Evolutionary conservation across 192 early-diverging fungal genomes (phyloP), one percentile per base, ranked within the genome.

Genomic region (Fimicolochytrium jonesii): DNA sequence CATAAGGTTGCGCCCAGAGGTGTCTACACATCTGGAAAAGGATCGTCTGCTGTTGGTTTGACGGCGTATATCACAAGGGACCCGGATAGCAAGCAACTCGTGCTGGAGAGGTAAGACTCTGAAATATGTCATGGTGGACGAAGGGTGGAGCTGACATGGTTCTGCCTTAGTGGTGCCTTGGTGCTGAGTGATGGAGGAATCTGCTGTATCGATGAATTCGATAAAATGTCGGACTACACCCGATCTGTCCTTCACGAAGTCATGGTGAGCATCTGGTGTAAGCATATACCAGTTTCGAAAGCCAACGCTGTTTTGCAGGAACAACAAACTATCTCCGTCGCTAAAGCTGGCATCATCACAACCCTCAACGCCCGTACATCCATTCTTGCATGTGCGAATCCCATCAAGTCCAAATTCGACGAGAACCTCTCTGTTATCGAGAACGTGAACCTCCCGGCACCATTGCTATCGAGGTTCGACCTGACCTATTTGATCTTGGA

Each of bases 131-230:
- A 36, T 22, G 18, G 11, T 36, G 17, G 31, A 30, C 15, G 15
- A 55, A 55, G 9, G 33, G 10, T n/a, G n/a, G n/a, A n/a, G n/a
- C n/a, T n/a, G n/a, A n/a, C n/a, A n/a, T n/a, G n/a, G n/a, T n/a
- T n/a, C n/a, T n/a, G n/a, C 49, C 30, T 20, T 36, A 86, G 92
- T 67, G 95, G 95, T 76, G 95, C 95, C 0, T 72, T 98, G 35
- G 95, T 98, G 9, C 77, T 98, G 34, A 88, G 87, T 64, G 95
- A 98, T 74, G 93, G 92, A 46, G 95, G 95, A 59, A 77, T 98
- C 10, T 98, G 95, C 63, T 93, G 91, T 68, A 98, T 98, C 66
- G 95, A 98, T 74, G 95, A 98, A 75, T 98, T 98, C 82, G 95
- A 97, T 77, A 98, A 97, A 71, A 98, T 98, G 92, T 89, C 88